phyloP scores from a whole-genome alignment of 768 basidiomycete genomes.

The Pleurotus giganteus region DNA sequence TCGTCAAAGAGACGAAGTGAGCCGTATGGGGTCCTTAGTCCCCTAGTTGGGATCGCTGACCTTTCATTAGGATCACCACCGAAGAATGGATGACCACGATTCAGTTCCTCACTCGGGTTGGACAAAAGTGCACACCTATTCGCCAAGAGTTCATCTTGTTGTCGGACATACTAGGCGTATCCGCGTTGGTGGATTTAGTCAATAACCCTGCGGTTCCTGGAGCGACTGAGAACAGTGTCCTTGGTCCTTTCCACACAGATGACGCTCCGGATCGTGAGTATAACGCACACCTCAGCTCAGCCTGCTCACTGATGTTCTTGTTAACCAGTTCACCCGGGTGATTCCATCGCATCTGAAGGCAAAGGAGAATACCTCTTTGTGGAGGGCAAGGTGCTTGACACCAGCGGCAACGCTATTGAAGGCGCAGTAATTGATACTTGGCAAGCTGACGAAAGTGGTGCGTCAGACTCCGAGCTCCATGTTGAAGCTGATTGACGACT shows the following conservation, averaged over 20 bases:
- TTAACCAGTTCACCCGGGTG: constrained; percentile 58
- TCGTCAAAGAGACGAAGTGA: constrained; percentile 62
- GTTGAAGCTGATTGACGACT: not conserved
- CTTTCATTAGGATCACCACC: constrained; percentile 53
- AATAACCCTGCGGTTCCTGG: constrained; percentile 64
- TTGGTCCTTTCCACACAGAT: constrained; percentile 82
- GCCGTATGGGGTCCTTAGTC: not conserved
- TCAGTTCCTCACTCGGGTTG: constrained; percentile 72
- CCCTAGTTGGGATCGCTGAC: not conserved
- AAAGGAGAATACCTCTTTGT: constrained; percentile 86
- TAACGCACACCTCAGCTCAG: not conserved
- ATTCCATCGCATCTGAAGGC: constrained; percentile 81
- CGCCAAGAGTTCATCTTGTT: constrained; percentile 80
- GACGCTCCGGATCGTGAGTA: constrained; percentile 69
- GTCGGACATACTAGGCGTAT: constrained; percentile 80
- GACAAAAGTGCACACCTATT: constrained; percentile 69
- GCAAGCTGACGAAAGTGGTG: constrained; percentile 70
- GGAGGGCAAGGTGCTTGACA: constrained; percentile 65
- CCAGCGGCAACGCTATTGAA: constrained; percentile 62
- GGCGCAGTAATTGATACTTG: constrained; percentile 77
- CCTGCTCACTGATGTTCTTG: not conserved
- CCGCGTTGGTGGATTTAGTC: constrained; percentile 70
- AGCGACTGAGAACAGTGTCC: constrained; percentile 72
- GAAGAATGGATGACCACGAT: constrained; percentile 84
- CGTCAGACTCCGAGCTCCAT: constrained; percentile 28